Evolutionary conservation across 139 green algal genomes (phyloP), one percentile per base, ranked within the genome.

Genomic region (Monoraphidium neglectum): DNA sequence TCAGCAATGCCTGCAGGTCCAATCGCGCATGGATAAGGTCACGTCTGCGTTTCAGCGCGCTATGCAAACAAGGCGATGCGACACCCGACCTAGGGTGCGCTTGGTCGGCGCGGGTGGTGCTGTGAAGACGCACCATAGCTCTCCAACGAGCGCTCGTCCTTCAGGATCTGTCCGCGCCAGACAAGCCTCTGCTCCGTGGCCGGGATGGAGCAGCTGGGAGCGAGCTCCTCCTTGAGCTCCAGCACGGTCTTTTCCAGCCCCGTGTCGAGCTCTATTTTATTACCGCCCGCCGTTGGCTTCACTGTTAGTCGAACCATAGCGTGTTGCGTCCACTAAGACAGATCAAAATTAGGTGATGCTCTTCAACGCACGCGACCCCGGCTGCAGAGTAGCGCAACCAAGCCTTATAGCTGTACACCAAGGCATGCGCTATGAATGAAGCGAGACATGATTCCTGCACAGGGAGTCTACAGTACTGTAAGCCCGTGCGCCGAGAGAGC

Each of bases 131-230:
- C 54, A 97, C 92, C 89, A 76, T 97, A 97, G 77, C 67, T 88
- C 4, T 91, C 81, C 4, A 99, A 72, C 0, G 91, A 94, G 26
- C 82, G 70, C 30, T 94, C 88, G 54, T 98, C 94, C 73, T 98
- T 98, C 0, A 99, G 69, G 8, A 98, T 94, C 67, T 95, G 92
- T 0, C 93, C 95, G 40, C 95, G 94, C 86, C 97, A 99, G 56
- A 99, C 98, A 1, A 99, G 81, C 1, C 94, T 75, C 67, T 98
- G 89, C 57, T 93, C 76, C 0, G 62, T 72, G 0, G 86, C 74
- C 2, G 86, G 36, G 23, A 90, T 81, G 1, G 73, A 64, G 12
- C 63, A 75, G 56, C 56, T 63, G 26, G 56, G 56, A 5, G 49
- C 75, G 0, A 98, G 77, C 6, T 74, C 62, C 33, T 84, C 82